phyloP scores from a whole-genome alignment of 345 rosid species.

The Salix dunnii region DNA sequence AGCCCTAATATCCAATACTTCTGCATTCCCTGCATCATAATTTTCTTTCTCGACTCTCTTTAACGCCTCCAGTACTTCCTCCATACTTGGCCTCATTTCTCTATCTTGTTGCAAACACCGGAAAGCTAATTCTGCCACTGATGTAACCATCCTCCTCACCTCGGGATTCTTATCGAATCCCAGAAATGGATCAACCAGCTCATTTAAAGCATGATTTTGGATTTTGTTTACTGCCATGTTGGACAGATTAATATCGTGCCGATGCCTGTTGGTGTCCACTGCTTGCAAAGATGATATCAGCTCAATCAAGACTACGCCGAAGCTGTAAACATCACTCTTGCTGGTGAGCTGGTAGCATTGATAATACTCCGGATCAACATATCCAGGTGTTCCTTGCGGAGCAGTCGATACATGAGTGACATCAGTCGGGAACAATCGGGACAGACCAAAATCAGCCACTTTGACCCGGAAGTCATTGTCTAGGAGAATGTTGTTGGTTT shows the following conservation, averaged over 20 bases:
- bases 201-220: constrained; percentile 56
- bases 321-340: constrained; percentile 90
- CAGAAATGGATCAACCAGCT: constrained; percentile 62
- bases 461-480: constrained; percentile 57
- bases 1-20: constrained; percentile 35
- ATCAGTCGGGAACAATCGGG: constrained; percentile 64
- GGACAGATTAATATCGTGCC: constrained; percentile 64
- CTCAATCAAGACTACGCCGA: constrained; percentile 78
- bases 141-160: constrained; percentile 38
- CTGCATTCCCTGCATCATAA: constrained; percentile 23
- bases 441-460: constrained; percentile 95
- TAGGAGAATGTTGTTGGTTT: constrained; percentile 80
- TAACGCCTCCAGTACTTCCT: constrained; percentile 53
- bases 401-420: constrained; percentile 85
- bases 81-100: constrained; percentile 74
- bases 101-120: constrained; percentile 75
- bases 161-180: constrained; percentile 50
- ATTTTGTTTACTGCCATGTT: constrained; percentile 73
- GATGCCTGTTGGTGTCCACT: constrained; percentile 63
- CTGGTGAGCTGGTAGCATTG: constrained; percentile 74
- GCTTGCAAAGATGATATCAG: constrained; percentile 63
- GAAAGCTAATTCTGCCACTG: constrained; percentile 68
- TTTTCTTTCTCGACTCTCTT: constrained; percentile 40
- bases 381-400: constrained; percentile 96
- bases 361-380: constrained; percentile 82